Evolutionary conservation across 1,284 basidiomycete species (phyloP).

Genomic region (Ceratobasidium sp.): DNA sequence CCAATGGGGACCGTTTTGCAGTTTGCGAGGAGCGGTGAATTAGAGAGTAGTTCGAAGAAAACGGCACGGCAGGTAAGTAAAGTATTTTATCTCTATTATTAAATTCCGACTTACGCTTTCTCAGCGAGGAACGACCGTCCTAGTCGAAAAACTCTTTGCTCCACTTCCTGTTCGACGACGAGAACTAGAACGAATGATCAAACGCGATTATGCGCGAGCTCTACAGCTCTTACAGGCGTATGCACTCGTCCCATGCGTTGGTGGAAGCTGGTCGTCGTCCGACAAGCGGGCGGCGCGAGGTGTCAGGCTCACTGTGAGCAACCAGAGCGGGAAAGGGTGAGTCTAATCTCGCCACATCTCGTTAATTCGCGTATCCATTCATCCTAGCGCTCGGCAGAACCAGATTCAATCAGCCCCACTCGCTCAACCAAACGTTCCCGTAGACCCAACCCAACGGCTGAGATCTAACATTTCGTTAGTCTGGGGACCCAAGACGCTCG

Average conservation of each 20-base stretch:
- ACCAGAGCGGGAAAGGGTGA: constrained; percentile 81
- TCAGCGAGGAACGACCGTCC: constrained; percentile 87
- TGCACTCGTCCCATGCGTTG: constrained; percentile 82
- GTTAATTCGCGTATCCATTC: not conserved
- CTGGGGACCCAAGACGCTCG: constrained; percentile 88
- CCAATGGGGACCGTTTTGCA: constrained; percentile 86
- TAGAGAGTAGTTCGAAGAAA: constrained; percentile 67
- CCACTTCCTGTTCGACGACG: constrained; percentile 92
- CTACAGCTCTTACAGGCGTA: constrained; percentile 89
- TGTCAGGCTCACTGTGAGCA: constrained; percentile 83
- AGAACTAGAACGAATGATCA: constrained; percentile 90
- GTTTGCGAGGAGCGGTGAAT: constrained; percentile 75
- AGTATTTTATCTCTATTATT: not conserved
- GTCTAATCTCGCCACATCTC: constrained; percentile 51
- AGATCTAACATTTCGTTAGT: constrained; percentile 79
- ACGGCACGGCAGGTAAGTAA: constrained; percentile 81
- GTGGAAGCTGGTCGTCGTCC: constrained; percentile 20
- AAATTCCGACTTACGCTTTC: not conserved
- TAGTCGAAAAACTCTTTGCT: constrained; percentile 80
- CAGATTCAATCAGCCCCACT: constrained; percentile 40
- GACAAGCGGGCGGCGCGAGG: constrained; percentile 64
- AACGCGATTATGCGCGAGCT: constrained; percentile 92
- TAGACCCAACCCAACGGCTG: constrained; percentile 63
- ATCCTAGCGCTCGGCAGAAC: constrained; percentile 31
- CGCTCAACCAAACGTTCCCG: constrained; percentile 2